Percentiles rank a stretch among this genome's conserved stretches.
These are phyloP conservation scores for Tolypocladium ovalisporum DNA, from an alignment of 2,329 filamentous ascomycete genomes.

Conservation along the genomic window DNA sequence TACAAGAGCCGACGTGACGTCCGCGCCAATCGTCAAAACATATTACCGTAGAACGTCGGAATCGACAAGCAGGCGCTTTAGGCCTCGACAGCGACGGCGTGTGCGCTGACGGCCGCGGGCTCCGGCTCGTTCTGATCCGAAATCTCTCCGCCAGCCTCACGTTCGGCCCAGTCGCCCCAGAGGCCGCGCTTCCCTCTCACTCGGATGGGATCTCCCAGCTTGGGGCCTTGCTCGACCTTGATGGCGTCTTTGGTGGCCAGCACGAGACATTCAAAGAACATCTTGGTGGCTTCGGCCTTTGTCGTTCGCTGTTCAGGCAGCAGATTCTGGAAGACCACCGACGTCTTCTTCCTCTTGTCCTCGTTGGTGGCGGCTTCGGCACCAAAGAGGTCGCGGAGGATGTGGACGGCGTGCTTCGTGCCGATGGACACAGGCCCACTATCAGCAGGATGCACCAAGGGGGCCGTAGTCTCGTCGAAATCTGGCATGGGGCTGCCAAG, in stretches of 20 bases:
- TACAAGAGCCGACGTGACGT: conserved; percentile 18
- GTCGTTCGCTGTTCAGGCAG: conserved; percentile 72
- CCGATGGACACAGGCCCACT: conserved; percentile 79
- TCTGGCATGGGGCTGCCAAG: conserved; percentile 41
- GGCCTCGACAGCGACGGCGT: conserved; percentile 27
- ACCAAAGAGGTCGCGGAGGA: conserved; percentile 82
- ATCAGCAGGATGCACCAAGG: conserved; percentile 69
- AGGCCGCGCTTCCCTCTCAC: conserved; percentile 89
- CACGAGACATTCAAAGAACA: conserved; percentile 97
- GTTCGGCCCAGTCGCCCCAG: conserved; percentile 94
- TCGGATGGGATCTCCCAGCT: conserved; percentile 68
- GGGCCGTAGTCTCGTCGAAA: conserved; percentile 70
- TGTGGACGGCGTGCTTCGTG: conserved; percentile 91
- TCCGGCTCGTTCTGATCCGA: conserved; percentile 37
- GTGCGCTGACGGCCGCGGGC: conserved; percentile 16
- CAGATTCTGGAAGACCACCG: conserved; percentile 83
- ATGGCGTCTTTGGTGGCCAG: conserved; percentile 96
- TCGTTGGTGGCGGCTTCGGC: conserved; percentile 56
- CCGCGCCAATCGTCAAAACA: conserved; percentile 8
- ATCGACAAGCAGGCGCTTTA: conserved; percentile 9
- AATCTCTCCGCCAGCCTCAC: conserved; percentile 53
- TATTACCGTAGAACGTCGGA: background rate
- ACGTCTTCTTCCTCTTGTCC: conserved; percentile 61
- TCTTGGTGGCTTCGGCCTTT: conserved; percentile 90
- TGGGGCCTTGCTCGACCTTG: conserved; percentile 79